Evolutionary conservation across 306 rosid genomes (phyloP).

Genomic region (Quercus parvula): DNA sequence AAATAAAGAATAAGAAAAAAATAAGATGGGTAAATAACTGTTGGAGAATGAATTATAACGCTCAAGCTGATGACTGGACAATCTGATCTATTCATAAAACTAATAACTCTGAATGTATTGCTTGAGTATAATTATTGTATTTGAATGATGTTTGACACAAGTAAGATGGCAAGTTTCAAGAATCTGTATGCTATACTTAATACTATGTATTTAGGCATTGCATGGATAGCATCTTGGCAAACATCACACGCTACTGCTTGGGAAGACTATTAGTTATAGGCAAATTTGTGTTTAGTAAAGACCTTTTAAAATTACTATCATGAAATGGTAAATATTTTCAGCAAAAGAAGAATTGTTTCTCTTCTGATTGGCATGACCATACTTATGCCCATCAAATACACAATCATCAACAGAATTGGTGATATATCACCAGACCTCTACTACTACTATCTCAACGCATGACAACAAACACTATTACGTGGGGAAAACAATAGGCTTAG

Average conservation of each 20-base stretch:
- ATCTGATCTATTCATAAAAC: neutral
- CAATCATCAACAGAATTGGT: too few species aligned
- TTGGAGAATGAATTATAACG: neutral
- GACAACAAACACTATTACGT: neutral
- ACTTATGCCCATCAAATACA: neutral
- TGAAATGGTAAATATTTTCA: too few species aligned
- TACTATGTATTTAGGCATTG: neutral
- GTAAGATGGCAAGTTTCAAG: neutral
- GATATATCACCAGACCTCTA: too few species aligned
- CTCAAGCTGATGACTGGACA: neutral
- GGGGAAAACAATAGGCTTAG: neutral
- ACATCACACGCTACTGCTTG: neutral
- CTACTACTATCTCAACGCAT: neutral
- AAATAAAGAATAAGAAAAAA: neutral
- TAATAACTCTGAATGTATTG: neutral
- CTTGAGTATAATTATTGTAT: neutral
- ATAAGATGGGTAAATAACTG: neutral
- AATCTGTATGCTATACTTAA: neutral
- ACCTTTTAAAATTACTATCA: neutral
- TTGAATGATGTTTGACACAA: neutral
- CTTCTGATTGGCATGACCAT: neutral
- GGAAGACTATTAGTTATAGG: neutral
- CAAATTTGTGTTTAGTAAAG: neutral
- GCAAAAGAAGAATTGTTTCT: too few species aligned
- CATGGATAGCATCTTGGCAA: neutral